Evolutionary conservation across 352 stramenopile genomes (phyloP), one percentile per base, ranked within the genome.

Genomic region (Globisporangium barbulae): DNA sequence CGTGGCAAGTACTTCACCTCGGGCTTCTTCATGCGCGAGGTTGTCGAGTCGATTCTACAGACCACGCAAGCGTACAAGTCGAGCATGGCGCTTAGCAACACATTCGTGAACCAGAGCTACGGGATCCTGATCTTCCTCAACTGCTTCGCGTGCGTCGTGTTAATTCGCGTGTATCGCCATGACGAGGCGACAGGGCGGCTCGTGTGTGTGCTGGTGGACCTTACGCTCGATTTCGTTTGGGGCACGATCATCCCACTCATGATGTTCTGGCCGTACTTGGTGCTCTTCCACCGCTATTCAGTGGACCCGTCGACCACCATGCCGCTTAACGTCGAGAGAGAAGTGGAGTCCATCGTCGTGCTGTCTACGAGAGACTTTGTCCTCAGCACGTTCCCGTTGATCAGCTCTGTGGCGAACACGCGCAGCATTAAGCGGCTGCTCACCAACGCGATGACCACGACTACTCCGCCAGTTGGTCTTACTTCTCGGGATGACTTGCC

Each of bases 51-150:
- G 15, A 37, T 54, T 37, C 25, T 54, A 25, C 48, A 39, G 48
- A 39, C 48, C 25, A 54, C 6, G 25, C 48, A 54, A 21, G 48
- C 48, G 2, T 54, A 54, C 48, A 54, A 54, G 15, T 22, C 48
- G 5, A 54, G 48, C 15, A 6, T 25, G 25, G 22, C 39, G 22
- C 54, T 61, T 6, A 61, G 54, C 39, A 61, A 61, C 54, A 52
- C 37, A 15, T 28, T 52, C 54, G 54, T 61, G 25, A 61, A 61
- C 39, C 54, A 61, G 54, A 61, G 37, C 22, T 61, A 61, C 15
- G 54, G 22, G 4, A 13, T 61, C 35, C 13, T 61, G 13, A 61
- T 61, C 54, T 61, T 61, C 54, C 54, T 61, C 35, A 61, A 61
- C 54, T 61, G 54, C 39, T 54, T 54, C 2, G 13, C 25, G 25